phyloP scores from a whole-genome alignment of 2,329 filamentous ascomycete genomes.

The Stachybotrys chartarum region DNA sequence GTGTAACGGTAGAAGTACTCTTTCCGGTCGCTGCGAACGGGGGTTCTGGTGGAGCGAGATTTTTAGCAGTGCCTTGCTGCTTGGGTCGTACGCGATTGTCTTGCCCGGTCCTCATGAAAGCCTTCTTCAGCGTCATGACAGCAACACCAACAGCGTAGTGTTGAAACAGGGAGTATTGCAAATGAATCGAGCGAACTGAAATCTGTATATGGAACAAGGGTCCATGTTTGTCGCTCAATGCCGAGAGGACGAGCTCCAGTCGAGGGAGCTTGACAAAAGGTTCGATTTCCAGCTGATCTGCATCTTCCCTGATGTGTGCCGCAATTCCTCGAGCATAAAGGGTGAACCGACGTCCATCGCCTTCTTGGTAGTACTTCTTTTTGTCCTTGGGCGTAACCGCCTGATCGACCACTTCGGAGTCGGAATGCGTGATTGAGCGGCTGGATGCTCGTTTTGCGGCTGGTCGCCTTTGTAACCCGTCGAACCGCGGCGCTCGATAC shows the following conservation, averaged over 20 bases:
- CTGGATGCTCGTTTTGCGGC: conserved; percentile 68
- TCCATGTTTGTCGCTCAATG: conserved; percentile 78
- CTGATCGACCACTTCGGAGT: conserved; percentile 50
- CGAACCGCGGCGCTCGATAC: conserved; percentile 75
- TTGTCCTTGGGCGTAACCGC: conserved; percentile 26
- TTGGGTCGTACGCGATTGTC: conserved; percentile 26
- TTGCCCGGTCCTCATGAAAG: conserved; percentile 50
- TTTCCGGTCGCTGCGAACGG: background rate
- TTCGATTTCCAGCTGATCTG: conserved; percentile 76
- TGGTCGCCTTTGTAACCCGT: conserved; percentile 51
- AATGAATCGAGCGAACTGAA: conserved; percentile 66
- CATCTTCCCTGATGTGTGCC: conserved; percentile 81
- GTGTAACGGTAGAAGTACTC: conserved; percentile 18
- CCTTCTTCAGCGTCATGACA: conserved; percentile 63
- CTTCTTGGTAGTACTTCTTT: conserved; percentile 48
- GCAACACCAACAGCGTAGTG: conserved; percentile 88
- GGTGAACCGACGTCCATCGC: conserved; percentile 75
- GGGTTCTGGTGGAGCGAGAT: background rate
- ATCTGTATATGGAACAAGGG: conserved; percentile 84
- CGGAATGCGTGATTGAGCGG: conserved; percentile 59
- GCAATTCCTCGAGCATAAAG: conserved; percentile 80
- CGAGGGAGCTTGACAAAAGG: conserved; percentile 80
- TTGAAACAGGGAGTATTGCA: conserved; percentile 89
- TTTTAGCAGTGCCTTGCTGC: conserved; percentile 18
- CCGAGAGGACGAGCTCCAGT: conserved; percentile 81